Percentiles rank a stretch among this genome's conserved stretches.
Evolutionary conservation across 139 green algal species (phyloP).

Genomic region (Chlorella sorokiniana): DNA sequence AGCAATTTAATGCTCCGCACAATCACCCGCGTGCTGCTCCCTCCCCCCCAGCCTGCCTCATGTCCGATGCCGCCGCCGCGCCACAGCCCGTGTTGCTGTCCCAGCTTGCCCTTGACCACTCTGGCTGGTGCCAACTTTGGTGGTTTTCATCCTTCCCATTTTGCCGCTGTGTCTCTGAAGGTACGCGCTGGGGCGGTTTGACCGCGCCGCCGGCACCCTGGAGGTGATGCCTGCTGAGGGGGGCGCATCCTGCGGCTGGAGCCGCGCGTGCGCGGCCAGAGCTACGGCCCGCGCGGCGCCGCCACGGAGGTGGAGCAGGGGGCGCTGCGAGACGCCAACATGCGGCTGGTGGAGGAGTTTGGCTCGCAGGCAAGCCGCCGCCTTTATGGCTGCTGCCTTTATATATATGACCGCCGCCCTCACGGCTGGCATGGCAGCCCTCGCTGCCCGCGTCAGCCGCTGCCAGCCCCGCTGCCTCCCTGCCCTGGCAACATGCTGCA

Average conservation of each 20-base stretch:
- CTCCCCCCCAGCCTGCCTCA: neutral
- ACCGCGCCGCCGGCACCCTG: slow-evolving; percentile 29
- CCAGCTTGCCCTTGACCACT: neutral
- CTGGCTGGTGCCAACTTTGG: neutral
- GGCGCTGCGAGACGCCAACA: slow-evolving; percentile 32
- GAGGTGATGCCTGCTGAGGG: slow-evolving; percentile 21
- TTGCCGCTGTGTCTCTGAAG: slow-evolving; percentile 10
- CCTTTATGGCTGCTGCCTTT: neutral
- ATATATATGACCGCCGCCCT: no score
- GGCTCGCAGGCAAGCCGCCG: slow-evolving; percentile 29
- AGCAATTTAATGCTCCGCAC: slow-evolving; percentile 36
- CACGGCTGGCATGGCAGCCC: no score
- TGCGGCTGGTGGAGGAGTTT: slow-evolving; percentile 52
- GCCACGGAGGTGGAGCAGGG: neutral
- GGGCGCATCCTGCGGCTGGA: slow-evolving; percentile 47
- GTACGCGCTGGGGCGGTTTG: slow-evolving; percentile 45
- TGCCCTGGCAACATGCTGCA: no score
- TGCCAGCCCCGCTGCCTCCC: no score
- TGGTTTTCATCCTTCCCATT: neutral
- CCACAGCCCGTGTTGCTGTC: neutral
- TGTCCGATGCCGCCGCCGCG: neutral
- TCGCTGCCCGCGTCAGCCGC: no score
- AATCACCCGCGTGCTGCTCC: neutral
- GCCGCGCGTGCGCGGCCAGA: slow-evolving; percentile 18
- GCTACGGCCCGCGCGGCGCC: slow-evolving; percentile 21